Evolutionary conservation across 306 rosid species (phyloP), one percentile per base, ranked within the genome.

Genomic region (Abrus precatorius): DNA sequence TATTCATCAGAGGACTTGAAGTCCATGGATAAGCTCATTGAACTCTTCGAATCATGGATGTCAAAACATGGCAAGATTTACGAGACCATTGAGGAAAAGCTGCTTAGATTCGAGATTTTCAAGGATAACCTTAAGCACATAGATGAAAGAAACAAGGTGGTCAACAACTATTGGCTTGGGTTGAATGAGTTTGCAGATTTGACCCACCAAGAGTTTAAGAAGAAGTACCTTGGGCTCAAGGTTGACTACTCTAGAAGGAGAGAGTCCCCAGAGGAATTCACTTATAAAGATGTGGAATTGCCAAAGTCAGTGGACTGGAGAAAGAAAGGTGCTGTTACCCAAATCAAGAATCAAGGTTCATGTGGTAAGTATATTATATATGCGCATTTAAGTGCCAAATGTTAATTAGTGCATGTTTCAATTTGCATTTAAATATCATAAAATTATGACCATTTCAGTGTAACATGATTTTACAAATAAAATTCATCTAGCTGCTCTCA

Each of bases 221-320:
- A 52, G 5, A 88, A 32, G 82, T 86, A 86, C 69, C 77, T 89
- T 0, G 91, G 92, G 0, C 83, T 88, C 8, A 88, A 82, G 66
- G 66, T 78, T 29, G 87, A 87, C 32, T 49, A 43, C 11, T 74
- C 83, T 50, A 29, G 68, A 54, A 78, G 36, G 29, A 79, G 73
- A 70, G 83, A 84, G 27, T 77, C 91, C n/a, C 65, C 87, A 0
- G 85, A 80, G 60, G 89, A 89, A 14, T 85, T 88, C 83, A 52
- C 61, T 54, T 85, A 88, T 64, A 82, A 69, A 74, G 85, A 85
- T 77, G 88, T 74, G 45, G 85, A 86, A 57, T 88, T 86, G 83
- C 93, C 92, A 3, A 88, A 89, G 64, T 91, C 97, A 1, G 90
- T 91, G 49, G 93, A 89, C 48, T 89, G 97, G 93, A 89, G 97